Conservation (phyloP, 768 basidiomycete species). For the Rhodosporidiobolus sp. region DNA sequence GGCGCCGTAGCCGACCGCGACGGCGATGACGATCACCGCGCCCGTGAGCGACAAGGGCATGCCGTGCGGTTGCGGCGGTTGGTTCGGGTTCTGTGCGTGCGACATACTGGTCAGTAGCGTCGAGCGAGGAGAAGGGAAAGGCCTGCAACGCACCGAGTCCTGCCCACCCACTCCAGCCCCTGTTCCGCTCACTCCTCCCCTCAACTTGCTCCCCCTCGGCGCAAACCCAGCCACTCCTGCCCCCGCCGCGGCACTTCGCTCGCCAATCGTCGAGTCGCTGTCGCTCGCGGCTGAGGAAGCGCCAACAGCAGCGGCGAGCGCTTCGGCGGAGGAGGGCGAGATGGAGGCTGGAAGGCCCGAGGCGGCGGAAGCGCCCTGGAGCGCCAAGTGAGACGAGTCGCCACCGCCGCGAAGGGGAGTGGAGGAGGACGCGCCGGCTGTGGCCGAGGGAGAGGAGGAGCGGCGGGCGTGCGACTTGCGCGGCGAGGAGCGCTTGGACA, state of each 20-base stretch:
- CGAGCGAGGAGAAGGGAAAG: too few species aligned
- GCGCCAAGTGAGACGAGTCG: background rate
- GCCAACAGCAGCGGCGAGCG: constrained; percentile 12
- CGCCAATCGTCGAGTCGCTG: constrained; percentile 39
- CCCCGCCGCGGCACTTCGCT: background rate
- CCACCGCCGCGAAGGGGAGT: background rate
- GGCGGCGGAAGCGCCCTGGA: constrained; percentile 2
- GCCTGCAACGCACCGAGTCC: background rate
- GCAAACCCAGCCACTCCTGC: background rate
- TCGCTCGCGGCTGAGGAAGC: constrained; percentile 23
- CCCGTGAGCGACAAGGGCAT: constrained; percentile 38
- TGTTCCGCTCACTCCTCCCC: background rate
- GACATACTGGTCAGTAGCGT: background rate
- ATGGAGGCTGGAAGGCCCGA: background rate
- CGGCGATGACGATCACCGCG: constrained; percentile 41
- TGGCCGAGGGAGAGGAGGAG: background rate
- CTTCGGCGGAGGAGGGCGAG: background rate
- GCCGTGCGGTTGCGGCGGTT: constrained; percentile 6
- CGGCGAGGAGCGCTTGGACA: background rate
- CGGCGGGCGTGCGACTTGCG: background rate
- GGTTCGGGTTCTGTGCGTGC: background rate
- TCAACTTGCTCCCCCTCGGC: background rate
- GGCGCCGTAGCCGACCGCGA: constrained; percentile 35
- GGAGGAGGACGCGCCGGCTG: background rate
- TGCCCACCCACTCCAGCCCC: background rate